phyloP scores from a whole-genome alignment of 495 filamentous ascomycete genomes.

The Penicillium herquei region DNA sequence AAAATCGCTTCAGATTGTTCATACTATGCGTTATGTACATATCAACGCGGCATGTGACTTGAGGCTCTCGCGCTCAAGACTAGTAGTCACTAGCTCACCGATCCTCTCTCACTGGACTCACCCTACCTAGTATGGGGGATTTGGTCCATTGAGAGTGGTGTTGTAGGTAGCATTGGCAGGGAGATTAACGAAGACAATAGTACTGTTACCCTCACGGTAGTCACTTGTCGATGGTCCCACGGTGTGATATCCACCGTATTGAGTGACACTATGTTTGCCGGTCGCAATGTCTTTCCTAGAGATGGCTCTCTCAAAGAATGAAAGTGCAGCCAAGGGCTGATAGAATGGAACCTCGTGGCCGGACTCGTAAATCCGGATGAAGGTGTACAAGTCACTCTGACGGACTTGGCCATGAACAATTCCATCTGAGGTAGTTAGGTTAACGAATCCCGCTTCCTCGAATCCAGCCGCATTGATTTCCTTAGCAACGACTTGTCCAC shows the following conservation, averaged over 20 bases:
- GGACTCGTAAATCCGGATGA: constrained; percentile 66
- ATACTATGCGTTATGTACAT: no score
- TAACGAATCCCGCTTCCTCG: constrained; percentile 49
- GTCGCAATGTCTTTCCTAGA: constrained; percentile 59
- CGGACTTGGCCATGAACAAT: constrained; percentile 63
- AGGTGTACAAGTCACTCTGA: constrained; percentile 67
- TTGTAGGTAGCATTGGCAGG: constrained; percentile 55
- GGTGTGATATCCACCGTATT: constrained; percentile 40
- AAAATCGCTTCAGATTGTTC: no score
- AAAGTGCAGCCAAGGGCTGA: constrained; percentile 59
- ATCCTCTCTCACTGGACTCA: no score
- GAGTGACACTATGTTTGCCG: constrained; percentile 36
- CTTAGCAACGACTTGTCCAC: constrained; percentile 50
- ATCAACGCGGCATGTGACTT: no score
- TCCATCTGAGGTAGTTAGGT: constrained; percentile 54
- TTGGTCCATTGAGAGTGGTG: constrained; percentile 47
- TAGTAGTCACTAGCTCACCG: no score
- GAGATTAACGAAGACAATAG: constrained; percentile 50
- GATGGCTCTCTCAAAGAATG: constrained; percentile 59
- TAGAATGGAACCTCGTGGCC: constrained; percentile 73
- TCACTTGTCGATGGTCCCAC: constrained; percentile 48
- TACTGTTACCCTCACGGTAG: constrained; percentile 57
- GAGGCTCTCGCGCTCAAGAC: no score
- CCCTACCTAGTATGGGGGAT: constrained; percentile 8
- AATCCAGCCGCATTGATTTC: constrained; percentile 47